Evolutionary conservation across 2,329 filamentous ascomycete genomes (phyloP).

Genomic region (Aureobasidium lini): DNA sequence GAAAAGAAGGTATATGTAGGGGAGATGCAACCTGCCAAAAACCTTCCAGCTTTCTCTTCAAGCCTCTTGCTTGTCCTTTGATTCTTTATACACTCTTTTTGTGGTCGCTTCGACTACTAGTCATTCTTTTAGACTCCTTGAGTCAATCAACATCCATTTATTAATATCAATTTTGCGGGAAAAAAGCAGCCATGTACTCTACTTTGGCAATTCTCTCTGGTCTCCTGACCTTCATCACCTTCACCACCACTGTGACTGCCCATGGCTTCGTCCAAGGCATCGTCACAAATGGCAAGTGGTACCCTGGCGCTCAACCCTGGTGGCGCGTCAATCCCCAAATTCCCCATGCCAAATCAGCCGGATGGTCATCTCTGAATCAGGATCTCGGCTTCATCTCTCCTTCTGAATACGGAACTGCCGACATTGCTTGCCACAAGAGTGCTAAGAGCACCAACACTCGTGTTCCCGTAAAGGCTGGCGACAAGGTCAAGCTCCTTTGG

Average conservation of each 20-base stretch:
- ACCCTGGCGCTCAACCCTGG: conserved; percentile 36
- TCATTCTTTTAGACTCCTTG: neutral
- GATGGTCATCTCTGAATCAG: conserved; percentile 42
- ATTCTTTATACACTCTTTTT: neutral
- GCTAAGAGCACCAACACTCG: conserved; percentile 33
- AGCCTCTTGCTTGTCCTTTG: neutral
- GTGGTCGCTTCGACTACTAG: neutral
- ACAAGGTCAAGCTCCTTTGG: conserved; percentile 54
- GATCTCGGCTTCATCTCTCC: conserved; percentile 32
- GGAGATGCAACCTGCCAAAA: neutral
- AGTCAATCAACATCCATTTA: neutral
- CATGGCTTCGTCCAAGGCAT: conserved; percentile 41
- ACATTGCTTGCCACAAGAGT: conserved; percentile 19
- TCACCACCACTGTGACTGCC: conserved; percentile 34
- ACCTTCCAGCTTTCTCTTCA: neutral
- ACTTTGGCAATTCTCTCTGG: neutral
- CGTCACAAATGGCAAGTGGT: conserved; percentile 41
- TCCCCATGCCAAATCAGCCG: conserved; percentile 35
- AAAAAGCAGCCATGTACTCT: neutral
- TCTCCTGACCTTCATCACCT: conserved; percentile 11
- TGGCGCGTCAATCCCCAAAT: conserved; percentile 30
- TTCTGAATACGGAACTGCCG: conserved; percentile 17
- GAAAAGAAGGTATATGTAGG: neutral
- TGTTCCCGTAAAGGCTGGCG: conserved; percentile 53
- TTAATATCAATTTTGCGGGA: neutral